Conservation (phyloP, 352 stramenopile genomes). For the Phytophthora palmivora region DNA sequence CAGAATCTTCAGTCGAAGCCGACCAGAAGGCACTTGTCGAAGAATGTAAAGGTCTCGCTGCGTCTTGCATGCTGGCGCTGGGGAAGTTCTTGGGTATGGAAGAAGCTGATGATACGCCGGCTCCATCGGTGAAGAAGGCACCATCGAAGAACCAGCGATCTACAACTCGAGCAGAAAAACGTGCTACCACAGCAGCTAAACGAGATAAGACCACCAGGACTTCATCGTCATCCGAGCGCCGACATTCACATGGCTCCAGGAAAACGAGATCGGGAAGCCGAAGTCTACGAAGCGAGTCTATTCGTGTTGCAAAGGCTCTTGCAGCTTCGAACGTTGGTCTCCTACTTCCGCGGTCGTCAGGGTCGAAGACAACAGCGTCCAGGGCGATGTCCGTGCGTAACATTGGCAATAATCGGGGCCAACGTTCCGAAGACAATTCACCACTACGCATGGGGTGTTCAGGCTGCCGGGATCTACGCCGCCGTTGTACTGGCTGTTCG, state of each 20-base stretch:
- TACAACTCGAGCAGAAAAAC: conserved; percentile 18
- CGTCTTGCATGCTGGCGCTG: conserved; percentile 65
- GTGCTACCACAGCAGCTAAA: conserved; percentile 9
- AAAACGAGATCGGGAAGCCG: conserved; percentile 19
- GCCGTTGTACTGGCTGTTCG: conserved; percentile 68
- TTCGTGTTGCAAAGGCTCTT: conserved; percentile 40
- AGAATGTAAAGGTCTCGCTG: conserved; percentile 69
- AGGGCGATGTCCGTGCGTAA: conserved; percentile 31
- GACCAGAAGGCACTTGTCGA: conserved; percentile 60
- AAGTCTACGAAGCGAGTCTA: conserved; percentile 35
- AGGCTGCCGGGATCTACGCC: conserved; percentile 63
- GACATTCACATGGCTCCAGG: conserved; percentile 21
- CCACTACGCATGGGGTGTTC: conserved; percentile 70
- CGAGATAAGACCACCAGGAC: conserved; percentile 8
- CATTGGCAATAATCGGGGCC: conserved; percentile 15
- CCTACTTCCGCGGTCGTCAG: conserved; percentile 19
- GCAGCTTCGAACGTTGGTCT: conserved; percentile 25
- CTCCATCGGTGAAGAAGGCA: conserved; percentile 8
- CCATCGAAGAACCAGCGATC: conserved; percentile 15
- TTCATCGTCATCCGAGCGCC: conserved; percentile 22
- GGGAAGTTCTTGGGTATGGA: conserved; percentile 63
- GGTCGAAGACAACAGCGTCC: conserved; percentile 23
- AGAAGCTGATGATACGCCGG: conserved; percentile 12
- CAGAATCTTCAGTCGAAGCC: conserved; percentile 12
- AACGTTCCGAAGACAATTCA: conserved; percentile 21